Percentiles rank a stretch among this genome's conserved stretches.
Conservation (phyloP, 176 grass and related monocot species). For the Dendrocalamus sinicus region DNA sequence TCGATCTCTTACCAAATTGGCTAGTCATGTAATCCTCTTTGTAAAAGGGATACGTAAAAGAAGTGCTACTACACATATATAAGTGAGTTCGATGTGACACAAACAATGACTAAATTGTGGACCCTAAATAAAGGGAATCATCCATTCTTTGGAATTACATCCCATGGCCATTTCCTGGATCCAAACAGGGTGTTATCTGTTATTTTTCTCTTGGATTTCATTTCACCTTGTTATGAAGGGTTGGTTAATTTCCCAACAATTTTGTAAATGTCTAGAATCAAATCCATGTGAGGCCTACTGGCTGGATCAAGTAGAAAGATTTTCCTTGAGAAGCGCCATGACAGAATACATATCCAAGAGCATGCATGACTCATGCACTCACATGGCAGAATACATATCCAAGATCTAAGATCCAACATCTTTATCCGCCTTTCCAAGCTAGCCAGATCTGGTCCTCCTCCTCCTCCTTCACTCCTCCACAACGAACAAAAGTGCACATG, state of each 20-base stretch:
- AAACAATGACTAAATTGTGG: too few species aligned
- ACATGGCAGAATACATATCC: background rate
- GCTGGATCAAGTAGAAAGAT: background rate
- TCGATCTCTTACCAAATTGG: too few species aligned
- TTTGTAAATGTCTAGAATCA: background rate
- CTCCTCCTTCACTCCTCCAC: background rate
- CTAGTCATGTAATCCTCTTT: too few species aligned
- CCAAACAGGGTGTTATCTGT: too few species aligned
- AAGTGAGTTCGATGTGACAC: too few species aligned
- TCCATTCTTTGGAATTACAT: too few species aligned
- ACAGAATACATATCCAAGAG: background rate
- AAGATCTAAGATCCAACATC: slow-evolving; percentile 33
- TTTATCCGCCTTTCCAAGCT: background rate
- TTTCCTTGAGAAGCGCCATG: background rate
- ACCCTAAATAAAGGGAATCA: too few species aligned
- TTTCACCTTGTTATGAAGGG: too few species aligned
- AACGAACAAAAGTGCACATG: slow-evolving; percentile 7
- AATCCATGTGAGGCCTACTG: background rate
- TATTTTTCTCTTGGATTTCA: too few species aligned
- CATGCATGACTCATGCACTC: background rate
- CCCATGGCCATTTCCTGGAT: too few species aligned
- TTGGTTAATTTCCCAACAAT: background rate
- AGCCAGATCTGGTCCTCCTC: background rate
- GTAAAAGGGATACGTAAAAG: too few species aligned
- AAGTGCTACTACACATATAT: too few species aligned